Evolutionary conservation across 1,284 basidiomycete genomes (phyloP).

Genomic region (Ganoderma sp.): DNA sequence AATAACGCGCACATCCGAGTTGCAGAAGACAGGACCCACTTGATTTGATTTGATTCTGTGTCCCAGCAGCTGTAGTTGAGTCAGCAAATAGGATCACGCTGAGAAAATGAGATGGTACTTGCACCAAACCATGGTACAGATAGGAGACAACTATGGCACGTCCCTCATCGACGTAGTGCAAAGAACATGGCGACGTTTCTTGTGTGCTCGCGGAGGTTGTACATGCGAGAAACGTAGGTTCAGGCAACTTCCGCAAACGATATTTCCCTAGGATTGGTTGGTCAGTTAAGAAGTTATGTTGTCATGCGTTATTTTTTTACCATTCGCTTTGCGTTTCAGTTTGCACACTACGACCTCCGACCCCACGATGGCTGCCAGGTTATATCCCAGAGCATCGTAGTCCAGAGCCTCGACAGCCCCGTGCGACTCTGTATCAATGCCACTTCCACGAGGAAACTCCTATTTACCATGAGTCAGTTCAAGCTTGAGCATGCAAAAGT

Average conservation of each 20-base stretch:
- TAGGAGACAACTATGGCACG: neutral
- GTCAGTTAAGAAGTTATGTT: no score
- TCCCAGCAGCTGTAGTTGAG: neutral
- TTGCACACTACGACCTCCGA: neutral
- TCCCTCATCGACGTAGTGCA: neutral
- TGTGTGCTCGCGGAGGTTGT: neutral
- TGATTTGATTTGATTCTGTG: neutral
- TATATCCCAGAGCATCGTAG: neutral
- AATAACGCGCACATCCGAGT: neutral
- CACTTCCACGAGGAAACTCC: neutral
- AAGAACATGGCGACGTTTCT: neutral
- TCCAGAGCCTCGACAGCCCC: neutral
- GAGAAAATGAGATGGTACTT: no score
- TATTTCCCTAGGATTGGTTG: no score
- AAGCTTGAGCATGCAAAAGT: neutral
- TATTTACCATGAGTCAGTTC: no score
- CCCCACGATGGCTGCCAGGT: neutral
- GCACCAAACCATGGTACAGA: neutral
- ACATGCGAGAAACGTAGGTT: neutral
- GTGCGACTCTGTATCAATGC: neutral
- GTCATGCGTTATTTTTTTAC: no score
- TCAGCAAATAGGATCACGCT: no score
- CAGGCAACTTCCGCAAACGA: no score
- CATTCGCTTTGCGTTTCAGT: neutral
- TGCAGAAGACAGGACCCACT: neutral